Evolutionary conservation across 768 basidiomycete species (phyloP).

Genomic region (Aureoboletus auriporus): DNA sequence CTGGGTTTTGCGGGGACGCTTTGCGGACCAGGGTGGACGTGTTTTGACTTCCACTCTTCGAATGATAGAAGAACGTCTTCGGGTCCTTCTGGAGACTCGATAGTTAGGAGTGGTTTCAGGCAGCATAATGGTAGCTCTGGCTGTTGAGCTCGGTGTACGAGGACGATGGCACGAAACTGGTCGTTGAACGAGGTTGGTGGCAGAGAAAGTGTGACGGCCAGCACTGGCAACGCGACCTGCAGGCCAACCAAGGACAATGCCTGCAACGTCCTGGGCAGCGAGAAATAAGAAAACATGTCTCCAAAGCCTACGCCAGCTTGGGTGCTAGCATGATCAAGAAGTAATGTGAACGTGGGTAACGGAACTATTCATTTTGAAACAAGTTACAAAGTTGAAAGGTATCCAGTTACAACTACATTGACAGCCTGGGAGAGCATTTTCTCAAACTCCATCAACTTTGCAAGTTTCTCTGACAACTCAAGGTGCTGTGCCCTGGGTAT

Average conservation of each 20-base stretch:
- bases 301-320: neutral
- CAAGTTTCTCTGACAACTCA: too few relatives aligned
- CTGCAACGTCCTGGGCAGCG: slow-evolving; percentile 18
- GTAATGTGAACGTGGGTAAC: neutral
- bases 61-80: slow-evolving; percentile 74
- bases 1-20: slow-evolving; percentile 15
- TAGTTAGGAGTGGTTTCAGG: slow-evolving; percentile 45
- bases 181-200: slow-evolving; percentile 46
- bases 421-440: too few relatives aligned
- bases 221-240: slow-evolving; percentile 26
- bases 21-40: slow-evolving; percentile 38
- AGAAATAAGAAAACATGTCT: slow-evolving; percentile 6
- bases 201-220: slow-evolving; percentile 24
- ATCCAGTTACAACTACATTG: too few relatives aligned
- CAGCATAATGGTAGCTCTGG: slow-evolving; percentile 66
- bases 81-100: slow-evolving; percentile 39
- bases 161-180: slow-evolving; percentile 55
- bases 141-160: slow-evolving; percentile 39
- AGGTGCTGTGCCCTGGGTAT: too few relatives aligned
- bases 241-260: slow-evolving; percentile 34
- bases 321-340: slow-evolving; percentile 7
- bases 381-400: too few relatives aligned
- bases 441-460: too few relatives aligned
- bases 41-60: slow-evolving; percentile 84
- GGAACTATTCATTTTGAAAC: too few relatives aligned